These are phyloP conservation scores for Lupinus albus DNA, from an alignment of 306 rosid species.

Conservation along the genomic window DNA sequence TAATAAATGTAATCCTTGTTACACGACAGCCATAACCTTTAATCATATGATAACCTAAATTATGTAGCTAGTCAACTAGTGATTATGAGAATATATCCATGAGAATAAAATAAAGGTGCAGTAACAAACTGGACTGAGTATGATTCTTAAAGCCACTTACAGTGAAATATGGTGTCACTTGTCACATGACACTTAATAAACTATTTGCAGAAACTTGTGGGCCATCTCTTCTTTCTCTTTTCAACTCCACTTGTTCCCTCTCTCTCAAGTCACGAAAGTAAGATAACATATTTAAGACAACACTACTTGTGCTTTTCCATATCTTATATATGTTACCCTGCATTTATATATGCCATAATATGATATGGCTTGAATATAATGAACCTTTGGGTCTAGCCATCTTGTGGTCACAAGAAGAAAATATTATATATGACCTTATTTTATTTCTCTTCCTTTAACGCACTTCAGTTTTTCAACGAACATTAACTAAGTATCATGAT, in stretches of 20 bases:
- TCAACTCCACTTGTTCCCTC: conserved; percentile 34
- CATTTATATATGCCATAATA: conserved; percentile 8
- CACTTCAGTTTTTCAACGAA: conserved; percentile 29
- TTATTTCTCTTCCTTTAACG: conserved; percentile 44
- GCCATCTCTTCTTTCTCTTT: conserved; percentile 35
- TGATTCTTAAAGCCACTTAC: conserved; percentile 29
- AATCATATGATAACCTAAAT: conserved; percentile 39
- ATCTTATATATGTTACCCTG: conserved; percentile 27
- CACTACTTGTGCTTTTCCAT: conserved; percentile 24
- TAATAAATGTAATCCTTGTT: conserved; percentile 14
- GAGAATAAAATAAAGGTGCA: conserved; percentile 50
- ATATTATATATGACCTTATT: conserved; percentile 10
- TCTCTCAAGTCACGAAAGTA: conserved; percentile 37
- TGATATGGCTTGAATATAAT: conserved; percentile 19
- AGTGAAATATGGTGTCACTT: conserved; percentile 37
- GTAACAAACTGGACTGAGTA: conserved; percentile 11
- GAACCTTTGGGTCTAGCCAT: conserved; percentile 41
- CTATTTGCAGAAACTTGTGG: conserved; percentile 37
- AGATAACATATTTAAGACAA: conserved; percentile 1
- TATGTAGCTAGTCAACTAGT: conserved; percentile 42
- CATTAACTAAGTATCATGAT: conserved; percentile 18
- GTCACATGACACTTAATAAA: conserved; percentile 38
- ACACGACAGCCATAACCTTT: conserved; percentile 29
- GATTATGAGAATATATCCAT: conserved; percentile 40
- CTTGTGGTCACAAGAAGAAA: conserved; percentile 34